Conservation (phyloP, 2,329 filamentous ascomycete species). For the Didymella sp. region DNA sequence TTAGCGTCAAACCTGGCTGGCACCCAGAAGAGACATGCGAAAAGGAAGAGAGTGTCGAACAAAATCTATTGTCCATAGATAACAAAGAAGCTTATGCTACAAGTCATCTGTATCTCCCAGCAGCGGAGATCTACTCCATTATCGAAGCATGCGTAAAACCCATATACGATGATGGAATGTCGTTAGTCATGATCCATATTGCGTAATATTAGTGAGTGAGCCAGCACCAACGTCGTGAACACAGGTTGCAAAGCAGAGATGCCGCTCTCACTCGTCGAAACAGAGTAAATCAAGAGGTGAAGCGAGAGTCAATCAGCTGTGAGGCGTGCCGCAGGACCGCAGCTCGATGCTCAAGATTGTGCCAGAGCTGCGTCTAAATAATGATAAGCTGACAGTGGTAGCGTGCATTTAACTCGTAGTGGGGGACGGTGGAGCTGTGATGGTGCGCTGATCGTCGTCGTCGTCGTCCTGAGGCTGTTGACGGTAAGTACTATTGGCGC, state of each 20-base stretch:
- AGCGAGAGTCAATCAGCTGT: conserved; percentile 28
- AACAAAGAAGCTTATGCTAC: conserved; percentile 7
- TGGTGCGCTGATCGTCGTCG: conserved; percentile 46
- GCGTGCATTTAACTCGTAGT: conserved; percentile 32
- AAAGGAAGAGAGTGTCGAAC: background rate
- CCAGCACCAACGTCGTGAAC: conserved; percentile 3
- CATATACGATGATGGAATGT: conserved; percentile 18
- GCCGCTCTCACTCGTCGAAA: conserved; percentile 23
- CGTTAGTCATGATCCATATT: conserved; percentile 25
- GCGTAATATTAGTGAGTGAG: conserved; percentile 2
- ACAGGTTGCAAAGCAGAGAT: conserved; percentile 14
- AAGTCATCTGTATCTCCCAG: background rate
- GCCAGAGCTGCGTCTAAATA: background rate
- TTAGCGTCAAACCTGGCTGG: background rate
- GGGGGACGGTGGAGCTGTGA: conserved; percentile 48
- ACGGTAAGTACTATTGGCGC: conserved; percentile 31
- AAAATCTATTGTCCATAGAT: conserved; percentile 10
- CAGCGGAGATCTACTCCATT: background rate
- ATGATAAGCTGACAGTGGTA: background rate
- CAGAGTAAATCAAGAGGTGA: conserved; percentile 28
- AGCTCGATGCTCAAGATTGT: conserved; percentile 2
- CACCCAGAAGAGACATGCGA: background rate
- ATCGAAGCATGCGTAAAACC: conserved; percentile 9
- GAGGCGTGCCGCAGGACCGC: conserved; percentile 10
- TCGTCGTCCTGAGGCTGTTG: conserved; percentile 34